Evolutionary conservation across 192 early-diverging fungal species (phyloP).

Genomic region (Rhizoclosmatium globosum): DNA sequence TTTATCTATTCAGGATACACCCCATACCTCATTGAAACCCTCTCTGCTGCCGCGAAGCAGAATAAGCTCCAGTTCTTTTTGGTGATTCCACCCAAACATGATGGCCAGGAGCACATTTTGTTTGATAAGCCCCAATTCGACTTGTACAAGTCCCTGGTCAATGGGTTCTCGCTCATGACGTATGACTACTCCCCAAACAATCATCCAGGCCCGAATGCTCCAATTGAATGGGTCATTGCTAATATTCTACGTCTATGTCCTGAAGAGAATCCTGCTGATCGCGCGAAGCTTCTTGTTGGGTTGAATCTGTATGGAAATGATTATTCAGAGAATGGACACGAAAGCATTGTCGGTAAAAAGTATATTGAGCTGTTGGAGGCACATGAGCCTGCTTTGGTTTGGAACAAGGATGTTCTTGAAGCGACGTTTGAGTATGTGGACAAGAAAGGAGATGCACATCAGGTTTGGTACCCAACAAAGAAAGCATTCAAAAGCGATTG

Average conservation of each 20-base stretch:
- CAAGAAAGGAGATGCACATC: background rate
- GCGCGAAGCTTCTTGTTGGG: constrained; percentile 34
- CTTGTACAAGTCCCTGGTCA: constrained; percentile 34
- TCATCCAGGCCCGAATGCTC: constrained; percentile 38
- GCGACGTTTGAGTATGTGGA: constrained; percentile 16
- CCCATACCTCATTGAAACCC: constrained; percentile 12
- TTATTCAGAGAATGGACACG: constrained; percentile 4
- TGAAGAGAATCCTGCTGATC: constrained; percentile 1
- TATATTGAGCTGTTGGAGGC: background rate
- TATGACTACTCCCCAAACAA: constrained; percentile 36
- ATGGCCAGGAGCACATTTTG: background rate
- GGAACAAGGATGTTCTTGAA: constrained; percentile 14
- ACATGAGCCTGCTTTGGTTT: constrained; percentile 9
- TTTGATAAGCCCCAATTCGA: constrained; percentile 25
- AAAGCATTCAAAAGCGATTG: constrained; percentile 27
- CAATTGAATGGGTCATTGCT: constrained; percentile 29
- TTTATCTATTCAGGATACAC: constrained; percentile 24
- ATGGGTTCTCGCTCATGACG: constrained; percentile 44
- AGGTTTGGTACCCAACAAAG: constrained; percentile 40
- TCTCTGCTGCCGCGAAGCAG: background rate
- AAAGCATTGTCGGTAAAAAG: background rate
- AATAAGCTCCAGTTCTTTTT: constrained; percentile 31
- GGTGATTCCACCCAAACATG: constrained; percentile 23
- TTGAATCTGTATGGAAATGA: constrained; percentile 43
- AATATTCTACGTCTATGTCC: constrained; percentile 31